Percentiles rank a stretch among this genome's conserved stretches.
These are phyloP conservation scores for Thraustochytrium sp. DNA, from an alignment of 352 stramenopile genomes.

Conservation along the genomic window DNA sequence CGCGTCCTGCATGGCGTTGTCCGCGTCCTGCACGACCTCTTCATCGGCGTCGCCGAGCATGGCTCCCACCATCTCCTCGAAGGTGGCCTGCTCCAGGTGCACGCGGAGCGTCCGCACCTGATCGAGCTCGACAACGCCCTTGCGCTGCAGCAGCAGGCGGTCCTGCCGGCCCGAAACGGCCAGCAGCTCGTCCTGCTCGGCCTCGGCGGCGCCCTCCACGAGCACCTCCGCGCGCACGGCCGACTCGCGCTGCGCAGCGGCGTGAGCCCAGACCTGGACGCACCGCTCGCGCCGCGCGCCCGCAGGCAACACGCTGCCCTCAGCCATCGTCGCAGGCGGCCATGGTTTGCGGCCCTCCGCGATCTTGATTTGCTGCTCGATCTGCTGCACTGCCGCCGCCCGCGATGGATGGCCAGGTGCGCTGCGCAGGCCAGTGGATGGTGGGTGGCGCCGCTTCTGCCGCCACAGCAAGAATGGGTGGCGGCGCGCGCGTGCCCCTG, in stretches of 20 bases:
- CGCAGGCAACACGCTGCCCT: background rate
- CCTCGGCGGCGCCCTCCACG: background rate
- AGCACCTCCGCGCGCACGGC: background rate
- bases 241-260: background rate
- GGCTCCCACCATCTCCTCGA: background rate
- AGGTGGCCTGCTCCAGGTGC: background rate
- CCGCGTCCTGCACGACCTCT: too few species aligned
- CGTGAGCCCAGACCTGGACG: slow-evolving; percentile 1
- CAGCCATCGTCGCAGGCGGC: background rate
- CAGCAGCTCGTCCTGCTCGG: background rate
- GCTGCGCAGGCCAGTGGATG: too few species aligned
- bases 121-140: background rate
- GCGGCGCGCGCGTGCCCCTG: too few species aligned
- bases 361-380: too few species aligned
- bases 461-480: too few species aligned
- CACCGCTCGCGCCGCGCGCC: background rate
- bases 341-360: background rate
- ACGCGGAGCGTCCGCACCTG: background rate
- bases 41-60: background rate
- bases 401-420: too few species aligned
- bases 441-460: too few species aligned
- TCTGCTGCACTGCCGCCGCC: too few species aligned
- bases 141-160: background rate
- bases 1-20: too few species aligned
- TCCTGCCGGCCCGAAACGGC: background rate